Percentiles rank a stretch among this genome's conserved stretches.
phyloP scores from a whole-genome alignment of 352 stramenopile genomes.

The Phytophthora rubi region DNA sequence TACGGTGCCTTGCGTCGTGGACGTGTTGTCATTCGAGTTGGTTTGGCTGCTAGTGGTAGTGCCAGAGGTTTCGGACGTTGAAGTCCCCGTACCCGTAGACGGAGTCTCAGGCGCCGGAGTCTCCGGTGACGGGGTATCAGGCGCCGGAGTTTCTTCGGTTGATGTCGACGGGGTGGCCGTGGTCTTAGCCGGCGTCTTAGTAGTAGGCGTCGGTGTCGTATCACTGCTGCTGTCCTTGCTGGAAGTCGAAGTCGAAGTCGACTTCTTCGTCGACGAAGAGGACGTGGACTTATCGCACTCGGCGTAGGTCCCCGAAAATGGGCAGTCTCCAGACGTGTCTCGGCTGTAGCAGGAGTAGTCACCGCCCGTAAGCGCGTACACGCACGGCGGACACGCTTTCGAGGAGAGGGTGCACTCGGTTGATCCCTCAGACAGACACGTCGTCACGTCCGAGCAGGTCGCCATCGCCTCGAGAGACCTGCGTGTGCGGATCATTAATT shows the following conservation, averaged over 20 bases:
- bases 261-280: slow-evolving; percentile 7
- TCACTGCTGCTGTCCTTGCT: slow-evolving; percentile 8
- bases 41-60: slow-evolving; percentile 13
- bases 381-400: slow-evolving; percentile 58
- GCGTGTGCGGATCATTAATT: slow-evolving; percentile 25
- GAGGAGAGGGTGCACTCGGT: slow-evolving; percentile 54
- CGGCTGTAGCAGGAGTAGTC: slow-evolving; percentile 74
- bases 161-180: slow-evolving; percentile 23
- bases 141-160: not conserved
- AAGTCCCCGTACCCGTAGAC: not conserved
- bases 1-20: not conserved
- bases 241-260: slow-evolving; percentile 6
- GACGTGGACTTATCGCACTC: slow-evolving; percentile 32
- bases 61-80: slow-evolving; percentile 1
- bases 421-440: slow-evolving; percentile 65
- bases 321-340: slow-evolving; percentile 27
- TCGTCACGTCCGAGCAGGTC: slow-evolving; percentile 45
- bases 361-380: slow-evolving; percentile 68
- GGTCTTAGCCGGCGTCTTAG: slow-evolving; percentile 9
- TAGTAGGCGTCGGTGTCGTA: slow-evolving; percentile 1
- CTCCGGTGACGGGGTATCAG: not conserved
- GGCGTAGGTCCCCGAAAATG: slow-evolving; percentile 32
- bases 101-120: slow-evolving; percentile 1
- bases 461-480: slow-evolving; percentile 31
- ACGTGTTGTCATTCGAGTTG: slow-evolving; percentile 2